A percentile compares a stretch with the other conserved stretches of the same genome.
Conservation (phyloP, 495 filamentous ascomycete genomes). For the Penicillium herquei region DNA sequence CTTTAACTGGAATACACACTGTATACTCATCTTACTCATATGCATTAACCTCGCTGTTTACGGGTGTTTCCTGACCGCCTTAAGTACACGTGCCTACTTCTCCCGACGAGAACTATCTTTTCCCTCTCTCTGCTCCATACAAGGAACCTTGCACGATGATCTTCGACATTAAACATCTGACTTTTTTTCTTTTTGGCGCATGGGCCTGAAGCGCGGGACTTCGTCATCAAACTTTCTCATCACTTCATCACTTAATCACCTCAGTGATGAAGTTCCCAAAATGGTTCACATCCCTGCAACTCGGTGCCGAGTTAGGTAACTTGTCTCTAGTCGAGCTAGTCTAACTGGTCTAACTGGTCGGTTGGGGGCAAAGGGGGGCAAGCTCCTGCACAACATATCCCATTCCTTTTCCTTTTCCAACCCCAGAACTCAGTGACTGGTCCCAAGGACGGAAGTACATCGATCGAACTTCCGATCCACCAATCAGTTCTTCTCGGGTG, state of each 20-base stretch:
- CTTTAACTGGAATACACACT: too few relatives aligned
- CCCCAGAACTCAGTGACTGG: constrained; percentile 2
- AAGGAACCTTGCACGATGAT: too few relatives aligned
- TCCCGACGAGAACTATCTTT: too few relatives aligned
- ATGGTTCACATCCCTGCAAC: constrained; percentile 5
- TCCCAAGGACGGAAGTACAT: constrained; percentile 4
- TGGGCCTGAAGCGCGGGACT: not conserved
- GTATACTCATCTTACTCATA: too few relatives aligned
- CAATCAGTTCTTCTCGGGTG: constrained; percentile 17
- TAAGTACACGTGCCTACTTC: too few relatives aligned
- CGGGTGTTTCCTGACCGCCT: too few relatives aligned
- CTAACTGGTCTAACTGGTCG: constrained; percentile 4
- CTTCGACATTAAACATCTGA: too few relatives aligned
- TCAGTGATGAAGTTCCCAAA: not conserved
- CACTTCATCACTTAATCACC: not conserved
- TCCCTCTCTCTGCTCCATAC: too few relatives aligned
- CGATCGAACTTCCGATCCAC: constrained; percentile 7
- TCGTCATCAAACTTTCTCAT: not conserved
- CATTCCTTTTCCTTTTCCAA: constrained; percentile 4
- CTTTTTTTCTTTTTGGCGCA: not conserved
- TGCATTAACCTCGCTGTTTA: too few relatives aligned
- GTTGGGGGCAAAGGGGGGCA: not conserved
- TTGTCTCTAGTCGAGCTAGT: not conserved
- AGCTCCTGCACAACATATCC: constrained; percentile 26
- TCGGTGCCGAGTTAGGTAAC: constrained; percentile 10